phyloP scores from a whole-genome alignment of 768 basidiomycete species.

The Lactarius quietus region DNA sequence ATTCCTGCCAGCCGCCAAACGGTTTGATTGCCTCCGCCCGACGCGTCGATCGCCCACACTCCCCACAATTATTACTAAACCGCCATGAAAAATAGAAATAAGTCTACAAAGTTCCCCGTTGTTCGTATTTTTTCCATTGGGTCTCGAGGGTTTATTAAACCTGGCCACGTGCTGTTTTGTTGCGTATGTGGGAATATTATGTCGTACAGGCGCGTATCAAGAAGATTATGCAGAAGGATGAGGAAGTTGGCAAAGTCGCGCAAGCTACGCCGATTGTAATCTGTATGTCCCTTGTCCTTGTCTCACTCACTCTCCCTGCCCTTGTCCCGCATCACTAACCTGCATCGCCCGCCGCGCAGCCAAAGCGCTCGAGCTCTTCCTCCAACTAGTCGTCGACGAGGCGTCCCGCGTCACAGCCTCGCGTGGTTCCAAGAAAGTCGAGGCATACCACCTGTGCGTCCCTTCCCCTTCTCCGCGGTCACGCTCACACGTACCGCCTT shows the following conservation, averaged over 20 bases:
- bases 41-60: neutral
- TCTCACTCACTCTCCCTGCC: neutral
- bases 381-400: slow-evolving; percentile 79
- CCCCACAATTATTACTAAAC: too few relatives aligned
- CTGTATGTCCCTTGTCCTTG: slow-evolving; percentile 68
- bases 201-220: slow-evolving; percentile 87
- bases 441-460: slow-evolving; percentile 89
- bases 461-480: neutral
- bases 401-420: slow-evolving; percentile 73
- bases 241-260: slow-evolving; percentile 97
- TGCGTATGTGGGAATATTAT: neutral
- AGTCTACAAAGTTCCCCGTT: slow-evolving; percentile 88
- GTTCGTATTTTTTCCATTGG: slow-evolving; percentile 43
- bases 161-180: neutral
- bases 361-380: slow-evolving; percentile 91
- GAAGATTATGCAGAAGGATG: slow-evolving; percentile 99
- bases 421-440: slow-evolving; percentile 83
- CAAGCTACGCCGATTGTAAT: slow-evolving; percentile 96
- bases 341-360: slow-evolving; percentile 49
- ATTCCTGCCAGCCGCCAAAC: neutral
- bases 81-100: slow-evolving; percentile 85
- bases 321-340: neutral
- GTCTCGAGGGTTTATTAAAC: neutral
- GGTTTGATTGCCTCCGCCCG: neutral
- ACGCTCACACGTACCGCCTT: neutral